Evolutionary conservation across 495 filamentous ascomycete genomes (phyloP).

Genomic region (Tuber brumale): DNA sequence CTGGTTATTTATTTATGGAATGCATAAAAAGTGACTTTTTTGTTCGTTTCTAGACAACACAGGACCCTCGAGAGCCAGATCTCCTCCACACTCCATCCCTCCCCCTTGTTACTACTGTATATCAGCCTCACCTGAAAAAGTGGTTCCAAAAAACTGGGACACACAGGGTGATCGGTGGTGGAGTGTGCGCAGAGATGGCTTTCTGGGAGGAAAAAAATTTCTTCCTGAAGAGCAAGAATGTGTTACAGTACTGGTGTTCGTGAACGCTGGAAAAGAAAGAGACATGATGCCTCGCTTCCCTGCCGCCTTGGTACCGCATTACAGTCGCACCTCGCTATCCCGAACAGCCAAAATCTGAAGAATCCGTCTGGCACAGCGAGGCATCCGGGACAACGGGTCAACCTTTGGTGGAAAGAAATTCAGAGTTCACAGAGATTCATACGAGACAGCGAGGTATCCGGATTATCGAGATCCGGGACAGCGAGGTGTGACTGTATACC

Average conservation of each 20-base stretch:
- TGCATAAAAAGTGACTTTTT: neutral
- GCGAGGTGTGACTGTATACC: no score
- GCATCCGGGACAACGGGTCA: no score
- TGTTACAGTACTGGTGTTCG: neutral
- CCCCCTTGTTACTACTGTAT: no score
- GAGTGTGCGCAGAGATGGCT: neutral
- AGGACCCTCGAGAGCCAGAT: neutral
- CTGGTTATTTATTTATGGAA: neutral
- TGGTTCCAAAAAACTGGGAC: neutral
- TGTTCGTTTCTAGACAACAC: neutral
- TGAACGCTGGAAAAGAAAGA: neutral
- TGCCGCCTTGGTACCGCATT: neutral
- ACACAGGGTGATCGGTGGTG: neutral
- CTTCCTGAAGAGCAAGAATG: neutral
- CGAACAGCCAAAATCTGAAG: no score
- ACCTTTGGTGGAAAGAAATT: no score
- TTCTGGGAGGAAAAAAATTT: neutral
- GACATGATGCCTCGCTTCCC: neutral
- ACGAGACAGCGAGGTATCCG: no score
- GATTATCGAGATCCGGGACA: no score
- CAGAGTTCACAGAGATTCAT: no score
- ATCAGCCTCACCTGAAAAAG: constrained; percentile 6
- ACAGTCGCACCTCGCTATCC: no score
- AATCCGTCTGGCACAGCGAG: no score
- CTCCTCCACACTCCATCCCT: neutral